These are phyloP conservation scores for Ustilago nuda DNA, from an alignment of 1,284 basidiomycete species.

Conservation along the genomic window DNA sequence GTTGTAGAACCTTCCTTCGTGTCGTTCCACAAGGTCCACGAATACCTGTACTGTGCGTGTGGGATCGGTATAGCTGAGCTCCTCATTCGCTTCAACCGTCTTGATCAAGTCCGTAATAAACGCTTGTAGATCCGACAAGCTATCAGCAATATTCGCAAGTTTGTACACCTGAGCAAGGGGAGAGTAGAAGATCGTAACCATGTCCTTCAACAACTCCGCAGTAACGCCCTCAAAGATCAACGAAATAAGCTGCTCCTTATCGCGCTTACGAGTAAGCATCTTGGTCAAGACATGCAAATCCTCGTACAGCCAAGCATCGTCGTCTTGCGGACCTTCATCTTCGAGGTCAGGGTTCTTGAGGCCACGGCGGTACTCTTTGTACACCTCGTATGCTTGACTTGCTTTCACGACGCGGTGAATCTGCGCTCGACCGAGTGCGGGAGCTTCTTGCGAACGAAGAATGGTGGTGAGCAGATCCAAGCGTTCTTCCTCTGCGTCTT, in stretches of 20 bases:
- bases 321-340: conserved; percentile 75
- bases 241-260: conserved; percentile 91
- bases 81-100: conserved; percentile 91
- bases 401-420: conserved; percentile 64
- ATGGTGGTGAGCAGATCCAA: conserved; percentile 85
- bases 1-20: conserved; percentile 93
- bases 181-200: conserved; percentile 98
- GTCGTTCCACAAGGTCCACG: conserved; percentile 90
- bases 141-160: conserved; percentile 96
- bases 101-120: conserved; percentile 96
- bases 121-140: conserved; percentile 87
- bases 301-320: conserved; percentile 68
- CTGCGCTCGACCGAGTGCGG: conserved; percentile 69
- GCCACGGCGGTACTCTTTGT: conserved; percentile 59
- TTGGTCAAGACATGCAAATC: conserved; percentile 66
- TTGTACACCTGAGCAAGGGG: conserved; percentile 98
- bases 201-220: conserved; percentile 94
- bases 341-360: conserved; percentile 60
- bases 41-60: conserved; percentile 89
- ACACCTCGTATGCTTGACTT: conserved; percentile 62
- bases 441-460: conserved; percentile 82
- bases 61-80: conserved; percentile 85
- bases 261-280: conserved; percentile 75
- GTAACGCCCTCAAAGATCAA: conserved; percentile 97
- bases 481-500: conserved; percentile 74